These are phyloP conservation scores for Ganoderma lingzhi DNA, from an alignment of 1,284 basidiomycete genomes.

Conservation along the genomic window DNA sequence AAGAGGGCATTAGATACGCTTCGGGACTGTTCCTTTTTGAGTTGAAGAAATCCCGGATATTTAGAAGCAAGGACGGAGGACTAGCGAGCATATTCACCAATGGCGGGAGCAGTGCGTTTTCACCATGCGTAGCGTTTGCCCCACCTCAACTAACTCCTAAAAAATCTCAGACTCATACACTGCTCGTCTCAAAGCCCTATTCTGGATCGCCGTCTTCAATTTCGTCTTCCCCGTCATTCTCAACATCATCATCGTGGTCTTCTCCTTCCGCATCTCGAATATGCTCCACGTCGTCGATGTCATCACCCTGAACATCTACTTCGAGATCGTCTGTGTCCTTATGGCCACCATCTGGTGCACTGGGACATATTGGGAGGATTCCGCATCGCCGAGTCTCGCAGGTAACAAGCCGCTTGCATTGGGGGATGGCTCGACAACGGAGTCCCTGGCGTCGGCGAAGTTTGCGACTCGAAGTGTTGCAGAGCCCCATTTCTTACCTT, in stretches of 20 bases:
- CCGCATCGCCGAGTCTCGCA: no score
- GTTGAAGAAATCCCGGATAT: not conserved
- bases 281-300: conserved; percentile 24
- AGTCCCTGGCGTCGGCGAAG: not conserved
- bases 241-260: conserved; percentile 34
- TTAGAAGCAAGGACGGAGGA: no score
- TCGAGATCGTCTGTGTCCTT: conserved; percentile 34
- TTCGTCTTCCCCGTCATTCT: conserved; percentile 43
- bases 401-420: no score
- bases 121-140: no score
- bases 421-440: not conserved
- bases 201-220: conserved; percentile 43
- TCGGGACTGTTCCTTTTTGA: not conserved
- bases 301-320: conserved; percentile 25
- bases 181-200: conserved; percentile 27
- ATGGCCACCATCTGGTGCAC: conserved; percentile 15
- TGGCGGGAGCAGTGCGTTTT: not conserved
- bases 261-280: conserved; percentile 38
- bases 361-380: not conserved
- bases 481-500: not conserved
- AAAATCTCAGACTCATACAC: not conserved
- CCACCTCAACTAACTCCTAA: conserved; percentile 22
- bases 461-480: not conserved
- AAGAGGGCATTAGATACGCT: not conserved
- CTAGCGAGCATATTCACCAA: no score